Evolutionary conservation across 371 early-diverging fungal species (phyloP), one percentile per base, ranked within the genome.

Genomic region (Mucor indicus): DNA sequence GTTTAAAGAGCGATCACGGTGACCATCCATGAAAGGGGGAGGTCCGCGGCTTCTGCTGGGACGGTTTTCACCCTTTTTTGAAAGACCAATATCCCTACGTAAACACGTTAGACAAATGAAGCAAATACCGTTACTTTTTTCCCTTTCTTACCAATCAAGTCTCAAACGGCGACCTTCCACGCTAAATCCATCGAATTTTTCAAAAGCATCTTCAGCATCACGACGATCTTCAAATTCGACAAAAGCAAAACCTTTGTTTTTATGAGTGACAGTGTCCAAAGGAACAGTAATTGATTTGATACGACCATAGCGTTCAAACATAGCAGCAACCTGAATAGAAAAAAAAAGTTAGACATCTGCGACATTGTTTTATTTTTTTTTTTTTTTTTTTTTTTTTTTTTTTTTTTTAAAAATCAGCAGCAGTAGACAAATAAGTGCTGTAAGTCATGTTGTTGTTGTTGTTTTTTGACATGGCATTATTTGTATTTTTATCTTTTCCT

Each of bases 211-310:
- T 58, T 86, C 87, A 13, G 90, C 90, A 55, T 87, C 84, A 47
- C 80, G 75, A 51, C 89, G 80, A 38, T 88, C 84, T 46, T 86
- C 86, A 63, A 79, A 90, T 46, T 85, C 80, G 31, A 86, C 81
- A 68, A 90, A 90, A 5, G 88, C 81, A 57, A 90, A 90, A 6
- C 90, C 90, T 62, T 88, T 90, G 76, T 90, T 90, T 31, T 83
- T 80, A 32, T 78, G 76, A 19, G 89, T 88, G 53, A 72, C 73
- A 19, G 82, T 69, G 51, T 90, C 90, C 53, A 81, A 53, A n/a
- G 86, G 87, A 19, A 90, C 83, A 25, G 87, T 85, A 24, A 86
- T 77, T 51, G 77, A 70, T 44, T 55, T 62, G 32, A 90, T 65
- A 32, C 72, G 74, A 25, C 90, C 90, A 62, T 81, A 90, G 21